Percentiles rank a stretch among this genome's conserved stretches.
Evolutionary conservation across 2,329 filamentous ascomycete genomes (phyloP).

Genomic region (Macrophomina pseudophaseolina): DNA sequence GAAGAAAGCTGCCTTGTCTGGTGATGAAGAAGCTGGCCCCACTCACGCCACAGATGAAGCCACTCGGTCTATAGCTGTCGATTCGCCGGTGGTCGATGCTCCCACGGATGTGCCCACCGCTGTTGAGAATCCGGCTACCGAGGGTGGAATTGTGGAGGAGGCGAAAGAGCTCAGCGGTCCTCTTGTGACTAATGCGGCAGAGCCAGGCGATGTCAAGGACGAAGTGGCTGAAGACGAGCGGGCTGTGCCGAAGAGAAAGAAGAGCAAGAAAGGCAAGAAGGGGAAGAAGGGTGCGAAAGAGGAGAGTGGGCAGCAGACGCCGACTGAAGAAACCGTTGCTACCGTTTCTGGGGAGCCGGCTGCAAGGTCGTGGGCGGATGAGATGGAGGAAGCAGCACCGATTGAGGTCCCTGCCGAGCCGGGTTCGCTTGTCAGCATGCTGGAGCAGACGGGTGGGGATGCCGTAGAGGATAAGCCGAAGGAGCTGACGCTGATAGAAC

Average conservation of each 20-base stretch:
- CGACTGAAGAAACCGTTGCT: conserved; percentile 6
- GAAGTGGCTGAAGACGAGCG: conserved; percentile 30
- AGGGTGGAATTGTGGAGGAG: conserved; percentile 8
- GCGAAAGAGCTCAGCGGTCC: background rate
- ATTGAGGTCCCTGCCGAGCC: conserved; percentile 1
- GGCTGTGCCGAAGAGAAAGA: conserved; percentile 50
- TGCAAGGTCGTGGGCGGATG: conserved; percentile 16
- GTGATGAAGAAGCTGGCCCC: background rate
- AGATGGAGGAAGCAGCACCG: conserved; percentile 13
- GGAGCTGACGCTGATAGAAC: background rate
- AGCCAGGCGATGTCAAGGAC: background rate
- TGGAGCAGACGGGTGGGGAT: background rate
- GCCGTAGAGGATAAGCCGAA: background rate
- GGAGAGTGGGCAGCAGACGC: conserved; percentile 25
- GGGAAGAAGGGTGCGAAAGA: conserved; percentile 29
- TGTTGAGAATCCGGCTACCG: conserved; percentile 39
- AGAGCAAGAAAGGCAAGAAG: conserved; percentile 53
- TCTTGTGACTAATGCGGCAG: background rate
- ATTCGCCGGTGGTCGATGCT: conserved; percentile 42
- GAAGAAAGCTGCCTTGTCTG: conserved; percentile 34
- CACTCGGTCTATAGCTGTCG: conserved; percentile 31
- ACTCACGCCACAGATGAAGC: conserved; percentile 28
- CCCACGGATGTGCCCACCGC: conserved; percentile 30
- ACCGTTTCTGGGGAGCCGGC: background rate
- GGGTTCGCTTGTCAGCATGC: conserved; percentile 3